Conservation (phyloP, 495 filamentous ascomycete species). For the Apodospora peruviana region DNA sequence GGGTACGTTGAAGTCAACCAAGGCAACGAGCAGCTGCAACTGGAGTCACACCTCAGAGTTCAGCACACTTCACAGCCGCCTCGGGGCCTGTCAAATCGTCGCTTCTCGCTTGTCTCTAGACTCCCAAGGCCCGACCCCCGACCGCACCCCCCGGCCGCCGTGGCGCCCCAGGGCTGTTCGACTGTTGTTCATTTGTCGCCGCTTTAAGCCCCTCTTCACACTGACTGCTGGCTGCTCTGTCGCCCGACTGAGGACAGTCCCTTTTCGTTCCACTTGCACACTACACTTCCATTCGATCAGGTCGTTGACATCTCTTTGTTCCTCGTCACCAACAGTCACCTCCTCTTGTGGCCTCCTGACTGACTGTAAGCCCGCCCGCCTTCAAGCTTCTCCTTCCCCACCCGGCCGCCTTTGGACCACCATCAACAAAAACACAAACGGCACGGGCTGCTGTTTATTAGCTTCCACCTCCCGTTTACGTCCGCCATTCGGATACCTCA, state of each 20-base stretch:
- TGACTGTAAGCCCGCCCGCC: background rate
- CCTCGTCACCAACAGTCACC: background rate
- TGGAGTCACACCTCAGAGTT: conserved; percentile 28
- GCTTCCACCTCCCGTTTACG: conserved; percentile 6
- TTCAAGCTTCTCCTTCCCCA: conserved; percentile 4
- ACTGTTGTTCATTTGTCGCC: conserved; percentile 24
- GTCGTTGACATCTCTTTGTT: background rate
- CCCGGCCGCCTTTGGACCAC: conserved; percentile 16
- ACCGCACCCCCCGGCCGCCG: conserved; percentile 2
- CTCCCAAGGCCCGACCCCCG: too few relatives aligned
- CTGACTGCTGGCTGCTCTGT: conserved; percentile 16
- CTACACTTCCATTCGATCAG: background rate
- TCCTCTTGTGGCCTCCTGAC: background rate
- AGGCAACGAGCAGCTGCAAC: conserved; percentile 16
- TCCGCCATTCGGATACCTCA: conserved; percentile 8
- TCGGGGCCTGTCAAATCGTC: conserved; percentile 27
- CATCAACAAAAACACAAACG: conserved; percentile 20
- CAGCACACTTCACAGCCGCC: conserved; percentile 31
- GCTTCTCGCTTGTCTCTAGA: conserved; percentile 25
- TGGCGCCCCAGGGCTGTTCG: background rate
- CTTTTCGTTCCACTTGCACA: background rate
- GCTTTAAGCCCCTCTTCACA: conserved; percentile 26
- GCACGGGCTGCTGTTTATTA: conserved; percentile 10
- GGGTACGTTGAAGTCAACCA: conserved; percentile 9
- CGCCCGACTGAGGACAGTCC: conserved; percentile 2